Percentiles rank a stretch among this genome's conserved stretches.
These are phyloP conservation scores for Nicotiana knightiana DNA, from an alignment of 257 asterid species.

Conservation along the genomic window DNA sequence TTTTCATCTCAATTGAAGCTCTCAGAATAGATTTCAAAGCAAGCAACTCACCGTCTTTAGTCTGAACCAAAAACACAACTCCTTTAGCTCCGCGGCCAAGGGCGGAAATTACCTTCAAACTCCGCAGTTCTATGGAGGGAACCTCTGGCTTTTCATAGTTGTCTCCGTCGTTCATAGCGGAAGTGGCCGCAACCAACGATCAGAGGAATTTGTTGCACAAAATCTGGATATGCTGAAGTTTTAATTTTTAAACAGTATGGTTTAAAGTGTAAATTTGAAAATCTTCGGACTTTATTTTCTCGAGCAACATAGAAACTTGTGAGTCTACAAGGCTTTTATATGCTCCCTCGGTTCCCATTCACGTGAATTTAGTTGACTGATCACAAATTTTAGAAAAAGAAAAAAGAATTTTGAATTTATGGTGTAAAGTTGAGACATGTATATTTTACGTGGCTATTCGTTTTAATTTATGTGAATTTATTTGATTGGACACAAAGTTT, in stretches of 20 bases:
- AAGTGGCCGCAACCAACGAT: not conserved
- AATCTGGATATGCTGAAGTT: not conserved
- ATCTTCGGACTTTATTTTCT: not conserved
- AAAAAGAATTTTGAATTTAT: too few relatives aligned
- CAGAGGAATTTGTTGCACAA: not conserved
- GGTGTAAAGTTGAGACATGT: too few relatives aligned
- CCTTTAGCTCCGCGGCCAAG: conserved; percentile 98
- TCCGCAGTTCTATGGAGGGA: conserved; percentile 31
- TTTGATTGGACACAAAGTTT: too few relatives aligned
- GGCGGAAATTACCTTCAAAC: conserved; percentile 51
- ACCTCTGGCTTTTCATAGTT: conserved; percentile 3
- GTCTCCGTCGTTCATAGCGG: conserved; percentile 44
- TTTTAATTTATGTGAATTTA: too few relatives aligned
- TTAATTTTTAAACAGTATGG: not conserved
- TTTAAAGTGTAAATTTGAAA: not conserved
- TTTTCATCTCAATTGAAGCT: conserved; percentile 54
- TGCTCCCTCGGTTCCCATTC: too few relatives aligned
- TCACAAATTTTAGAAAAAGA: too few relatives aligned
- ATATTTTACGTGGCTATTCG: too few relatives aligned
- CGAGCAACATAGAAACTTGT: not conserved
- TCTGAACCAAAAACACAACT: conserved; percentile 69
- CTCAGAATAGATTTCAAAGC: conserved; percentile 72
- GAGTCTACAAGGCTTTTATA: not conserved
- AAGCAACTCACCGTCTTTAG: conserved; percentile 41
- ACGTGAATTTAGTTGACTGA: too few relatives aligned